Conservation (phyloP, 331 rosid species). For the Pyrus hybrid region DNA sequence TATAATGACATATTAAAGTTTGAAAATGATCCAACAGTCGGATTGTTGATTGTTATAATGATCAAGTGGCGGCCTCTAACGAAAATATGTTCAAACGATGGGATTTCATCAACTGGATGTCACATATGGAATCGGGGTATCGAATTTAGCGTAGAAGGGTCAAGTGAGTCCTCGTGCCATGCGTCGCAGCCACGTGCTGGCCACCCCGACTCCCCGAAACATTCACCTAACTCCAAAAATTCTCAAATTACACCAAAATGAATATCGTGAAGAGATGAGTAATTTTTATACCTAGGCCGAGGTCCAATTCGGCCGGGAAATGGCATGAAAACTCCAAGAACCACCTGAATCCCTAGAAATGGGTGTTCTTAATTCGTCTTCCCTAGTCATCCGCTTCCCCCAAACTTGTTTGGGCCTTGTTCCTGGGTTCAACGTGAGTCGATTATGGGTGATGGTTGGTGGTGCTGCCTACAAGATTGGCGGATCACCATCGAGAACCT, state of each 20-base stretch:
- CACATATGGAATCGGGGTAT: neutral
- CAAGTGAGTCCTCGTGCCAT: neutral
- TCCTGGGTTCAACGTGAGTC: too few species aligned
- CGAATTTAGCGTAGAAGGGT: neutral
- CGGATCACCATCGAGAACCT: too few species aligned
- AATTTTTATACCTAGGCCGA: neutral
- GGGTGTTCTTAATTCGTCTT: too few species aligned
- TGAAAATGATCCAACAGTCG: too few species aligned
- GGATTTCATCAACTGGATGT: fast-evolving
- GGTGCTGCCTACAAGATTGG: too few species aligned
- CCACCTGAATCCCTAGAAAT: neutral
- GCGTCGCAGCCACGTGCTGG: fast-evolving
- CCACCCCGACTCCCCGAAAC: fast-evolving
- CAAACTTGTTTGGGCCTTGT: too few species aligned
- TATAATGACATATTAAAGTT: too few species aligned
- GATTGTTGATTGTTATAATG: too few species aligned
- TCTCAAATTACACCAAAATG: neutral
- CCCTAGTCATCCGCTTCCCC: too few species aligned
- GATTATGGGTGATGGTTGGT: too few species aligned
- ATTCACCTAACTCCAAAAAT: neutral
- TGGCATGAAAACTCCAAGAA: neutral
- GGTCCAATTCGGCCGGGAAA: fast-evolving
- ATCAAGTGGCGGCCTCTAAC: too few species aligned
- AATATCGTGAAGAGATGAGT: too few species aligned
- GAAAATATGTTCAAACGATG: neutral